Base-by-base conservation (phyloP, 116 monocot species). In the Trichopus zeylanicus region DNA sequence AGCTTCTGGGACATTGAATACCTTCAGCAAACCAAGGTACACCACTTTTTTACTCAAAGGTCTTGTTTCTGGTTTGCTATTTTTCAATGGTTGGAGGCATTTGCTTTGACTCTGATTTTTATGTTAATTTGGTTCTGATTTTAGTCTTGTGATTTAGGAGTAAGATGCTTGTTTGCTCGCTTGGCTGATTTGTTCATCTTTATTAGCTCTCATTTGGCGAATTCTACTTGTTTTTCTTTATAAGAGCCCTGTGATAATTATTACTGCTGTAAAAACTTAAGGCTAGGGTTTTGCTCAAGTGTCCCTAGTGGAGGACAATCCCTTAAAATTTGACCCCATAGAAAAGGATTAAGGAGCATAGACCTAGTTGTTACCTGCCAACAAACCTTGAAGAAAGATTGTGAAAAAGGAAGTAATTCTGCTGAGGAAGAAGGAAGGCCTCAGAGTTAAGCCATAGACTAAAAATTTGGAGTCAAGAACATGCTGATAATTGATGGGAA, bases 11-110 rank as follows among this genome's bases (percentile, higher is more conserved):
- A 31, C 62, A 23, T 59, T 55, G 10, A 73, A 65, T 59, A 70
- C 60, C 20, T 30, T 75, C 32, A 64, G 39, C 16, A 86, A 74
- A 62, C 69, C 63, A 46, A 82, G 69, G 63, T 61, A 47, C 21
- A n/a, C 2, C 46, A 18, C 32, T 0, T 12, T 19, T 29, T 22
- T 10, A 16, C 3, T 23, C 42, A 53, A 4, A 25, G 6, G 13
- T 46, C 13, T 56, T 12, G n/a, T 71, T 30, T 55, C 25, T 47
- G 52, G 18, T 51, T 15, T 37, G 30, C 31, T 26, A 67, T 54
- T 10, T 9, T 21, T 35, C 35, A 10, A 34, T 35, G 34, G 7
- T 24, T n/a, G n/a, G n/a, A n/a, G n/a, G n/a, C n/a, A n/a, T n/a
- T n/a, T n/a, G n/a, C 33, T 37, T 22, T 59, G 56, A 1, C 10